Evolutionary conservation across 306 rosid genomes (phyloP).

Genomic region (Phaseolus lunatus): DNA sequence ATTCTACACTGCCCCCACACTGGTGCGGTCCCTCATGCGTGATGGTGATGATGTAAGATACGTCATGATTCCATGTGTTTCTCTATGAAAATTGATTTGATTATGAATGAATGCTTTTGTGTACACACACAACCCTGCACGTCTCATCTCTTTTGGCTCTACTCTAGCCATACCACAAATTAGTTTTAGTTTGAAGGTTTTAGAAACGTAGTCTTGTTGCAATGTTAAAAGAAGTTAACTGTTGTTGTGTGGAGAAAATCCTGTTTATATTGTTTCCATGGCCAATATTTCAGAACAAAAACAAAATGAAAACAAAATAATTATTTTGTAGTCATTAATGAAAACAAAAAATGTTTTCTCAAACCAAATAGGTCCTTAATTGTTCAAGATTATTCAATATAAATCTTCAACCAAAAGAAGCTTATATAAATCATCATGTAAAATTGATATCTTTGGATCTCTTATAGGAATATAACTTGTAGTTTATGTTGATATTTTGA

Average conservation of each 20-base stretch:
- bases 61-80: conserved; percentile 1
- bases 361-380: background rate
- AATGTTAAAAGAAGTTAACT: background rate
- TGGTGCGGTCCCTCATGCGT: conserved; percentile 99
- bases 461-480: background rate
- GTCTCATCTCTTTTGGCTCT: conserved; percentile 22
- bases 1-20: conserved; percentile 98
- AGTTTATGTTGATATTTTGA: conserved; percentile 22
- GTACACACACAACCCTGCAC: background rate
- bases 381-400: background rate
- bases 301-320: background rate
- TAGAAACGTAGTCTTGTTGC: conserved; percentile 4
- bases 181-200: background rate
- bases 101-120: conserved; percentile 20
- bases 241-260: background rate
- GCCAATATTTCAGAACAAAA: background rate
- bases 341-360: background rate
- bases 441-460: conserved; percentile 15
- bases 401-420: conserved; percentile 9
- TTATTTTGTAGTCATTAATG: background rate
- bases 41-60: conserved; percentile 76
- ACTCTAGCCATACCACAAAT: background rate
- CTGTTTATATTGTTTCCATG: background rate
- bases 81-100: conserved; percentile 34
- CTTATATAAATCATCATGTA: conserved; percentile 15